Conservation (phyloP, 768 basidiomycete genomes). For the Phylloporus sp. region DNA sequence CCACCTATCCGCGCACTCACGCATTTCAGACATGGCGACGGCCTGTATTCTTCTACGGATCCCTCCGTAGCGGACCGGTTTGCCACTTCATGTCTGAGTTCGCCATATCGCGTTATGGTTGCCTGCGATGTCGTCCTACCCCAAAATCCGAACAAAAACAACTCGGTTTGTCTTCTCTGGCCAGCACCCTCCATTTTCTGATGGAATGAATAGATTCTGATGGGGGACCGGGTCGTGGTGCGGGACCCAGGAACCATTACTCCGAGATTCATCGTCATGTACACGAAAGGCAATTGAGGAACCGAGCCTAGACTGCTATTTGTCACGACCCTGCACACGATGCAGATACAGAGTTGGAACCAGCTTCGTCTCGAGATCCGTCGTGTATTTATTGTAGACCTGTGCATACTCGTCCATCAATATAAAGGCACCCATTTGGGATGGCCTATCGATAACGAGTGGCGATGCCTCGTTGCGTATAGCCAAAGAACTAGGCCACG, state of each 20-base stretch:
- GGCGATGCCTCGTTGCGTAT: conserved; percentile 25
- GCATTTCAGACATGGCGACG: conserved; percentile 48
- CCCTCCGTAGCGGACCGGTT: conserved; percentile 52
- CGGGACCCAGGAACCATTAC: conserved; percentile 50
- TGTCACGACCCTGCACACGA: conserved; percentile 13
- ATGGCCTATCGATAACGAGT: conserved; percentile 15
- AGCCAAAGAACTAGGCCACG: conserved; percentile 15
- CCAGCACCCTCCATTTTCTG: conserved; percentile 21
- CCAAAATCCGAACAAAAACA: conserved; percentile 22
- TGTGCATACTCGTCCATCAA: conserved; percentile 14
- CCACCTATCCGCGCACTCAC: conserved; percentile 6
- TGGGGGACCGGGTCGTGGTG: conserved; percentile 51
- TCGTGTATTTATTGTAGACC: conserved; percentile 20
- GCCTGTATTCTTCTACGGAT: conserved; percentile 59
- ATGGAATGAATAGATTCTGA: conserved; percentile 36
- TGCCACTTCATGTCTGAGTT: conserved; percentile 63
- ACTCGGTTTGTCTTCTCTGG: conserved; percentile 23
- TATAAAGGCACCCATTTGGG: conserved; percentile 22
- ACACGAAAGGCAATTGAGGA: conserved; percentile 37
- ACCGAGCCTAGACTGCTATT: conserved; percentile 13
- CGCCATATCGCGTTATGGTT: conserved; percentile 63
- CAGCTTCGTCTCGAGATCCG: conserved; percentile 17
- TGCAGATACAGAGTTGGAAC: conserved; percentile 22
- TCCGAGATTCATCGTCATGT: conserved; percentile 57
- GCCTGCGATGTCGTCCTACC: conserved; percentile 51